Evolutionary conservation across 2,329 filamentous ascomycete species (phyloP), one percentile per base, ranked within the genome.

Genomic region (Aspergillus flavus): DNA sequence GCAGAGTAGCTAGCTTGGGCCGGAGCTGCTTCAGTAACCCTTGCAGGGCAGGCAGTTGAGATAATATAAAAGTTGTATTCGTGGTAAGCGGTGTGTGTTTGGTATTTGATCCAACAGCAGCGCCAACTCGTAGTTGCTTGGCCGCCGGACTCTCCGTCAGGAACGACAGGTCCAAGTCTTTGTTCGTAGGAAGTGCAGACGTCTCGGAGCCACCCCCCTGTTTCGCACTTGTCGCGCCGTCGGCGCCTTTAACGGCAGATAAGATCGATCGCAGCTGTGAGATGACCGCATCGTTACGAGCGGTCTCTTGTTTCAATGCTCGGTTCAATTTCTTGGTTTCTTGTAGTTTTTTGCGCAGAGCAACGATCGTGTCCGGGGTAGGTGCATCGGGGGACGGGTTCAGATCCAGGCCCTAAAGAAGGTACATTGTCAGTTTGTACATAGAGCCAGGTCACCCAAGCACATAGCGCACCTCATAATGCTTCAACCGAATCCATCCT

Each of bases 1-100:
- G 73, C 58, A 87, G 66, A 6, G 77, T 75, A 6, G 78, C 76
- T 32, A 96, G 79, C 63, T 89, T 87, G 0, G 91, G 88, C 65
- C 89, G 82, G 41, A 97, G 81, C 14, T 86, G 84, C 11, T 87
- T 83, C 56, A 97, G 81, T 9, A 96, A 82, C 9, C 87, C 81
- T 63, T 91, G 88, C 53, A 99, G 82, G 0, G 92, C 88, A 32
- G 93, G 92, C 23, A 97, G 83, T 75, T 98, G 94, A 2, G 90
- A 91, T 23, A 96, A 84, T 0, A 92, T 89, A 76, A 97, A 97
- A 32, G 81, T 83, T 16, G 84, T 83, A 61, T 80, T 82, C 59
- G 79, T 83, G 64, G 79, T 82, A 62, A 79, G 73, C 50, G 72
- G 76, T 32, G 72, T 78, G 58, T 74, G 73, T 76, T 70, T 73